phyloP scores from a whole-genome alignment of 768 basidiomycete genomes.

The Hericium rajendrae region DNA sequence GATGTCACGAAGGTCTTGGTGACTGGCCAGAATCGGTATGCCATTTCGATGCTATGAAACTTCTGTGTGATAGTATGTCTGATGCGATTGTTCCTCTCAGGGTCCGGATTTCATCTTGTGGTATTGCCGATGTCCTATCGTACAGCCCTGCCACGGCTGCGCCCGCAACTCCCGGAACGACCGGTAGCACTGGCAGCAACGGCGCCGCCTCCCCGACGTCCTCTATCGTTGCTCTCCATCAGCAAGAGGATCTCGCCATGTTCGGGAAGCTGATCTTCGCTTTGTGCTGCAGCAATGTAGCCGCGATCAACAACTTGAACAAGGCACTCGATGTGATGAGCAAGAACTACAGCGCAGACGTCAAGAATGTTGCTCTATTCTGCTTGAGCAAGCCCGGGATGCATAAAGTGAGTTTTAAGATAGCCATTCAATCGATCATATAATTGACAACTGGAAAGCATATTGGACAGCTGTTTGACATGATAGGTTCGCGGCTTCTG shows the following conservation, averaged over 20 bases:
- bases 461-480: conserved; percentile 73
- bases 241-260: conserved; percentile 84
- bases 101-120: conserved; percentile 79
- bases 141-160: conserved; percentile 39
- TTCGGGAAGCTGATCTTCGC: conserved; percentile 80
- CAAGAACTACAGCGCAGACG: conserved; percentile 66
- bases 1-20: conserved; percentile 83
- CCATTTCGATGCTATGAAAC: neutral
- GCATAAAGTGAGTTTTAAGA: conserved; percentile 37
- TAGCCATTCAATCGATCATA: neutral
- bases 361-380: conserved; percentile 74
- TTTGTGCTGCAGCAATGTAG: conserved; percentile 61
- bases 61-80: neutral
- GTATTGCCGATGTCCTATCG: conserved; percentile 76
- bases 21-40: conserved; percentile 80
- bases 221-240: conserved; percentile 46
- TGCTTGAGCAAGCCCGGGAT: conserved; percentile 63
- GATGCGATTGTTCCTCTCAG: conserved; percentile 27
- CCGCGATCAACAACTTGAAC: conserved; percentile 50
- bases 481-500: conserved; percentile 60
- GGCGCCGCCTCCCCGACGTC: conserved; percentile 15
- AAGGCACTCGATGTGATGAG: conserved; percentile 68
- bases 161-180: neutral
- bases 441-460: conserved; percentile 31
- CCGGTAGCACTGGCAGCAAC: neutral